Evolutionary conservation across 148 eudicot genomes (phyloP).

Genomic region (Diospyros lotus): DNA sequence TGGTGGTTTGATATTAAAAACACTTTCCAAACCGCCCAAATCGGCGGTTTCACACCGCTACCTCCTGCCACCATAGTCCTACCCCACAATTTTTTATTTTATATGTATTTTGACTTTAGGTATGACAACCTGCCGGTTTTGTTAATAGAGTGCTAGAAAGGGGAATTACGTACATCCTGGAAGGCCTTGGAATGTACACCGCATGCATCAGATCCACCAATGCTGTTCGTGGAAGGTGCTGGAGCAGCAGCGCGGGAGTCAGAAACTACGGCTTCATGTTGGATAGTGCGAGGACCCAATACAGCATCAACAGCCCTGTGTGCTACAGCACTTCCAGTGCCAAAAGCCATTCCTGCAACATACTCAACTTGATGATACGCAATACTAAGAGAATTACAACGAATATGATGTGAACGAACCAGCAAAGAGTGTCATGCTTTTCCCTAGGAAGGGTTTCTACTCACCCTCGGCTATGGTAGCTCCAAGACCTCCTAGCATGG

Average conservation of each 20-base stretch:
- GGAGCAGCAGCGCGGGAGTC: constrained; percentile 45
- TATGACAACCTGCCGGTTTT: no score
- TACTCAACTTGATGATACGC: no score
- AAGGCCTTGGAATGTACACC: constrained; percentile 68
- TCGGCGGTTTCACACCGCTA: no score
- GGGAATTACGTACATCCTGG: constrained; percentile 53
- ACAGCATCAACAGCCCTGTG: constrained; percentile 87
- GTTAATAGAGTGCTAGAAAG: no score
- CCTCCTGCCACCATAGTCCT: no score
- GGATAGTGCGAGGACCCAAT: constrained; percentile 82
- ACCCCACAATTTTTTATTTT: no score
- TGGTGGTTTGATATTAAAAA: no score
- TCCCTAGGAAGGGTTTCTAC: background rate
- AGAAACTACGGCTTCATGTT: constrained; percentile 62
- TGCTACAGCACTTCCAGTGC: constrained; percentile 90
- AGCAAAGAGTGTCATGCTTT: no score
- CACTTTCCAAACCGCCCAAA: no score
- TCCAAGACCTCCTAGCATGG: constrained; percentile 64
- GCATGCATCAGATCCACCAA: constrained; percentile 56
- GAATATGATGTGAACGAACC: background rate
- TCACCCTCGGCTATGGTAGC: constrained; percentile 84
- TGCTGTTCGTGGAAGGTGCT: constrained; percentile 30
- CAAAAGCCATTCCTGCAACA: constrained; percentile 76
- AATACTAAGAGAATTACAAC: background rate
- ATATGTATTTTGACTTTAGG: no score